Evolutionary conservation across 768 basidiomycete genomes (phyloP), one percentile per base, ranked within the genome.

Genomic region (Vararia minispora): DNA sequence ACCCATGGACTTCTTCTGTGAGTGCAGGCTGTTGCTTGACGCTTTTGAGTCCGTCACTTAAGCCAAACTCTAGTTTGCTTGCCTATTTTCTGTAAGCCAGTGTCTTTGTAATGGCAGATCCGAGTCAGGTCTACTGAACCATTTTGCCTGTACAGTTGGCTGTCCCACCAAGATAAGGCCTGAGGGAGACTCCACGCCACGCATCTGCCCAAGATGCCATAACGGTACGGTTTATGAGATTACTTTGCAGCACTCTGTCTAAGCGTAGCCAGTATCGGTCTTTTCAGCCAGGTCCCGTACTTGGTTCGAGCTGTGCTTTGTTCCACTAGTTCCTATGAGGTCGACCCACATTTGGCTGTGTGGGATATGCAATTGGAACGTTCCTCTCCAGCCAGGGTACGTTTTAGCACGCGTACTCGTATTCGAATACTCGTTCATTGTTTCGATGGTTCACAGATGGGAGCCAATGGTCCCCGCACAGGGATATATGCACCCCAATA

Each of bases 301-400:
- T 26, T 85, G 81, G 83, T 79, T 87, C 52, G 79, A 83, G 56
- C 53, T 87, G 31, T 85, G 77, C 61, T 81, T 73, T 56, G 65
- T 87, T 11, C 83, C 79, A 17, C 58, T 87, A 40, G 56, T 86
- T 29, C 83, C 83, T 2, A 60, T 84, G 49, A 68, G 57, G 17
- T 69, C 69, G 33, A 70, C 69, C 38, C 71, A 70, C 38, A 58
- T 86, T 35, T 84, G 82, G 78, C 52, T 77, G 41, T 87, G 83
- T 56, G 64, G 64, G 17, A 81, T 78, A 42, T 87, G 83, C 52
- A 73, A 77, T 40, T 79, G 80, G 68, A 66, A 62, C 42, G 64
- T 69, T 8, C 65, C 67, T 3, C 61, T 67, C 49, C 67, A 68
- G 48, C 54, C 60, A 41, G 69, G 66, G 77, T 78, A 36, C 46